Conservation (phyloP, 768 basidiomycete genomes). For the Leccinum variicolor region DNA sequence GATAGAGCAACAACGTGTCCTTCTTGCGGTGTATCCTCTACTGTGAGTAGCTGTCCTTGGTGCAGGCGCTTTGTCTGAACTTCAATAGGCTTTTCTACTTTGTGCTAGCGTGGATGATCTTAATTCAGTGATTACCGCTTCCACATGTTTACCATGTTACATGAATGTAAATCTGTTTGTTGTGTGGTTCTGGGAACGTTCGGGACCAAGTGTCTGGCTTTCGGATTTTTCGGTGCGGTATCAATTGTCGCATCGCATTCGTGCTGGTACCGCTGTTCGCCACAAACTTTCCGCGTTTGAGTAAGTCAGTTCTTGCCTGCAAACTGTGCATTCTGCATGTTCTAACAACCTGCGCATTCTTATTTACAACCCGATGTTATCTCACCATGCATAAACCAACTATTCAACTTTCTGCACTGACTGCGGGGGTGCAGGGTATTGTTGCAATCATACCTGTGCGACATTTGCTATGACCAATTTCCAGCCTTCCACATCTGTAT, state of each 20-base stretch:
- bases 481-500: conserved; percentile 45
- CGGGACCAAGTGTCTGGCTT: not conserved
- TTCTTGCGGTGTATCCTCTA: conserved; percentile 95
- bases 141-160: conserved; percentile 4
- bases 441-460: conserved; percentile 14
- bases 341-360: not conserved
- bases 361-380: too few relatives aligned
- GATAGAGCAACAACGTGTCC: conserved; percentile 84
- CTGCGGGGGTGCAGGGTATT: not conserved
- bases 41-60: conserved; percentile 50
- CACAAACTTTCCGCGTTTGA: not conserved
- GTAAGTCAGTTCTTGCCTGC: not conserved
- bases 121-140: conserved; percentile 62
- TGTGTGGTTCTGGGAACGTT: not conserved
- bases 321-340: not conserved
- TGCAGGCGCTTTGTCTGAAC: not conserved
- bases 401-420: not conserved
- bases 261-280: not conserved
- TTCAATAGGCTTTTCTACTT: conserved; percentile 80
- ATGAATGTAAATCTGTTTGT: conserved; percentile 14
- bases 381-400: not conserved
- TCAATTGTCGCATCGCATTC: not conserved
- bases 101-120: conserved; percentile 94
- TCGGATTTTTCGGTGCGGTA: not conserved
- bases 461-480: conserved; percentile 51